These are phyloP conservation scores for Solanum acaule DNA, from an alignment of 257 asterid genomes.

Conservation along the genomic window DNA sequence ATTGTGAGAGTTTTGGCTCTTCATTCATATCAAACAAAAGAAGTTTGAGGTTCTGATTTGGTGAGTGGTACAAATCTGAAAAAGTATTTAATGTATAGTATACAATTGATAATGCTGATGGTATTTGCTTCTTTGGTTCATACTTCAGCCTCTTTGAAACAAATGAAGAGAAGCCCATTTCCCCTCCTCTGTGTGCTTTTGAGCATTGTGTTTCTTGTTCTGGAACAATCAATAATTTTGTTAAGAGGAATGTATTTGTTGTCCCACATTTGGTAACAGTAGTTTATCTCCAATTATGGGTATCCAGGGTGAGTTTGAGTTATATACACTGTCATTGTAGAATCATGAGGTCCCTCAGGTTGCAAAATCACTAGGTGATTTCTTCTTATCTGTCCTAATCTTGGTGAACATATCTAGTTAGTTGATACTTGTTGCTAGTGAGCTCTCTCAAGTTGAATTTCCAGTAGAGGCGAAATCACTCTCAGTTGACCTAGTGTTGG, in stretches of 20 bases:
- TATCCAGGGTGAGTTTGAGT: background rate
- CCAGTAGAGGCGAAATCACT: background rate
- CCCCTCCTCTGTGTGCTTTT: background rate
- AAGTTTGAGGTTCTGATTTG: background rate
- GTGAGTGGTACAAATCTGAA: background rate
- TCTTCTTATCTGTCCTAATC: background rate
- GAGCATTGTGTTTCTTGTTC: background rate
- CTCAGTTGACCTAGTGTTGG: background rate
- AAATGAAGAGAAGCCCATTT: background rate
- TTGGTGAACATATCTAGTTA: background rate
- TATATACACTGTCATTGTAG: background rate
- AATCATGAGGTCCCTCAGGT: background rate
- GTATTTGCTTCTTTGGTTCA: background rate
- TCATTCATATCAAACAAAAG: background rate
- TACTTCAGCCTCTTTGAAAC: background rate
- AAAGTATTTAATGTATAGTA: background rate
- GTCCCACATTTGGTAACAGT: background rate
- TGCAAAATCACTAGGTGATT: background rate
- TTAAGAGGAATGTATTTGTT: background rate
- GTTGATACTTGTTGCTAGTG: background rate
- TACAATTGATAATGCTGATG: background rate
- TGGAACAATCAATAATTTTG: background rate
- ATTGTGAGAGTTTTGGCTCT: background rate
- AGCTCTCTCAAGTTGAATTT: background rate
- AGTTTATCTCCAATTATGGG: background rate